phyloP scores from a whole-genome alignment of 2,329 filamentous ascomycete genomes.

The Scedosporium minutisporum region DNA sequence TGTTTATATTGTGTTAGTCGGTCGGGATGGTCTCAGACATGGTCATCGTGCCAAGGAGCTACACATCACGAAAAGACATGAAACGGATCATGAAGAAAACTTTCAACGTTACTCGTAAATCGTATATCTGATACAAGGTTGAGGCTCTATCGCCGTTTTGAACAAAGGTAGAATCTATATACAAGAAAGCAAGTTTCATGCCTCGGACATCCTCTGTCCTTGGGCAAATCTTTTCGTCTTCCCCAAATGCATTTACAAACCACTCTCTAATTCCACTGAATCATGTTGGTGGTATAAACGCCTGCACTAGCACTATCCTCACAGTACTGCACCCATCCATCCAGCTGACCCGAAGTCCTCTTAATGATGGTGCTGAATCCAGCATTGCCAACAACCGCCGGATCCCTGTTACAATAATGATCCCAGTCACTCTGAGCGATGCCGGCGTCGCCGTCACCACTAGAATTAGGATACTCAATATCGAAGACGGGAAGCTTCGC shows the following conservation, averaged over 20 bases:
- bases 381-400: constrained; percentile 15
- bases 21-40: no score
- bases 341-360: constrained; percentile 20
- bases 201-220: no score
- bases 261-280: neutral
- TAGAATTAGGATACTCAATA: constrained; percentile 23
- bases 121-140: no score
- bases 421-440: constrained; percentile 15
- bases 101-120: no score
- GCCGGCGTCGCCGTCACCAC: constrained; percentile 11
- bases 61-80: no score
- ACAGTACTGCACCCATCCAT: constrained; percentile 24
- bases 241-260: neutral
- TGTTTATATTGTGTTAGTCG: no score
- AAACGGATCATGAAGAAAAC: no score
- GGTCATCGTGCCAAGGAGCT: no score
- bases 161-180: no score
- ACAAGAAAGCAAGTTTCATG: no score
- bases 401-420: constrained; percentile 16
- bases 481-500: constrained; percentile 20
- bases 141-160: no score
- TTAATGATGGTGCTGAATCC: constrained; percentile 23
- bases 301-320: neutral
- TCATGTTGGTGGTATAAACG: neutral
- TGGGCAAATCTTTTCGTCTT: neutral